Evolutionary conservation across 306 rosid species (phyloP).

Genomic region (Cucumis melo): DNA sequence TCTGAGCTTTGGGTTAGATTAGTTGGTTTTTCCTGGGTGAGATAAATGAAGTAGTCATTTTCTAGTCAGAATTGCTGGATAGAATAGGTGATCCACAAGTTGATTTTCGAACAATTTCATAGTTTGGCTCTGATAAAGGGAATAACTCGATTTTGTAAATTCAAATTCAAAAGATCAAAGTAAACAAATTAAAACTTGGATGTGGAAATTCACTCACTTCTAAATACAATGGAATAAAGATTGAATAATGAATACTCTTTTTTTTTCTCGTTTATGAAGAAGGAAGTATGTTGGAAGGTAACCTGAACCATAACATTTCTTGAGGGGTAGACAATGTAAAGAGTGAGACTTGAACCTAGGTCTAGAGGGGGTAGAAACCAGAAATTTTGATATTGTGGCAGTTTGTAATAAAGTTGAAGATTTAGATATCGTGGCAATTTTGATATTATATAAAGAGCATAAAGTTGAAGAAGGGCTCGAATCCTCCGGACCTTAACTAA

Average conservation of each 20-base stretch:
- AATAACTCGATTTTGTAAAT: background rate
- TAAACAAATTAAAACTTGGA: background rate
- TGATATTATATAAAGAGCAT: too few relatives aligned
- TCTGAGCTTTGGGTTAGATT: background rate
- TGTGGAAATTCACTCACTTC: too few relatives aligned
- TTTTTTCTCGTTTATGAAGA: background rate
- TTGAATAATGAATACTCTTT: background rate
- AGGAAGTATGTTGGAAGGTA: background rate
- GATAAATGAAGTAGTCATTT: background rate
- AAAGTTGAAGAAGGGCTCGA: too few relatives aligned
- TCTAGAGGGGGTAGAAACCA: too few relatives aligned
- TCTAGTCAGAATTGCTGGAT: background rate
- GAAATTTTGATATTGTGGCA: too few relatives aligned
- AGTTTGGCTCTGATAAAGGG: background rate
- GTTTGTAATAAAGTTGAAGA: too few relatives aligned
- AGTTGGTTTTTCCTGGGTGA: background rate
- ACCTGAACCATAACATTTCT: background rate
- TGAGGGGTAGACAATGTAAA: background rate
- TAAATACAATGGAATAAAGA: background rate
- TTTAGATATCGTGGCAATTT: too few relatives aligned
- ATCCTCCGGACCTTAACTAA: too few relatives aligned
- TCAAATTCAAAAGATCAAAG: background rate
- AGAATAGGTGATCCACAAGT: background rate
- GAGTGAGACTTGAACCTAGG: too few relatives aligned
- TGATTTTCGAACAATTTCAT: background rate